phyloP scores from a whole-genome alignment of 208 protist genomes.

The Herpetomonas samuelpessoai region DNA sequence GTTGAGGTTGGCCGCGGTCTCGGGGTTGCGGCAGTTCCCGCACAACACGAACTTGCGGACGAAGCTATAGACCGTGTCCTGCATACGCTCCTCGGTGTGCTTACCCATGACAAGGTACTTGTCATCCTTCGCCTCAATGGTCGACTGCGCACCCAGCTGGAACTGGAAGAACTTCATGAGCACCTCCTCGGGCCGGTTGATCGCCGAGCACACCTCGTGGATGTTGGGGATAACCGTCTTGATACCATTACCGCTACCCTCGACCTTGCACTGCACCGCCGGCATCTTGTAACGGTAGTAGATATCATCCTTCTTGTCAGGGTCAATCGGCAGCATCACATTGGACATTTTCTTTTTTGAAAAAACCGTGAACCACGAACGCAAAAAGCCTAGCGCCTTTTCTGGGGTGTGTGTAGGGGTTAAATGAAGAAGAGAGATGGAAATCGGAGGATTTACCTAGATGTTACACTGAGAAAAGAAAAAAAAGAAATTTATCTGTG shows the following conservation, averaged over 20 bases:
- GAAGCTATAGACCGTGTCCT: conserved; percentile 86
- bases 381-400: no score
- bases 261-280: conserved; percentile 85
- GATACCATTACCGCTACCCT: conserved; percentile 94
- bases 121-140: conserved; percentile 75
- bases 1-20: conserved; percentile 62
- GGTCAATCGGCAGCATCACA: conserved; percentile 85
- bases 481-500: no score
- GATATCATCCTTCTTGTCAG: conserved; percentile 82
- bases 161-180: conserved; percentile 91
- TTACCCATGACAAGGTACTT: conserved; percentile 90
- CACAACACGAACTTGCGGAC: conserved; percentile 86
- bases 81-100: conserved; percentile 71
- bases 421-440: neutral
- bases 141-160: conserved; percentile 82
- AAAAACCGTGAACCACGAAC: no score
- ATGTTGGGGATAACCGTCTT: conserved; percentile 95
- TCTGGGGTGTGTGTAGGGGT: neutral
- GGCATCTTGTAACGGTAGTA: conserved; percentile 96
- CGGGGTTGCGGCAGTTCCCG: conserved; percentile 86
- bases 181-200: conserved; percentile 87
- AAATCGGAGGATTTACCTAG: conserved; percentile 13
- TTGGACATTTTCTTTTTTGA: conserved; percentile 42
- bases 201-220: conserved; percentile 83
- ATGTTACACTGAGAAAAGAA: conserved; percentile 6